Conservation (phyloP, 1,139 yeast species). For the Cylindricascospora bacillispora region DNA sequence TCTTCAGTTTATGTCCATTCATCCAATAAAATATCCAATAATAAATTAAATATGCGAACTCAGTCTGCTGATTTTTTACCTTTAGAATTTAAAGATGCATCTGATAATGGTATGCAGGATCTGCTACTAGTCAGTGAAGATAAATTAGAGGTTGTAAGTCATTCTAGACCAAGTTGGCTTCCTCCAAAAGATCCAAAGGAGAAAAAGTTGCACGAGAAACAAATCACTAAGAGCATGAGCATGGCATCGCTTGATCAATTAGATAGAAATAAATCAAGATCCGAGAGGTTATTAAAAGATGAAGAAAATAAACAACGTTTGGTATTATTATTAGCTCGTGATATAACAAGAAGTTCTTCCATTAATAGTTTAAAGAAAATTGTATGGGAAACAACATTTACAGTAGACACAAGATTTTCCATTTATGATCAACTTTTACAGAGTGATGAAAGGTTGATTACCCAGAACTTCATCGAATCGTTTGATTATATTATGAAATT, state of each 20-base stretch:
- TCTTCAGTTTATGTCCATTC: slow-evolving; percentile 32
- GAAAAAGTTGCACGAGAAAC: slow-evolving; percentile 31
- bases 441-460: slow-evolving; percentile 16
- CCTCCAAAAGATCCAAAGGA: slow-evolving; percentile 37
- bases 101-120: slow-evolving; percentile 34
- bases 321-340: slow-evolving; percentile 19
- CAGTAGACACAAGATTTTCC: slow-evolving; percentile 25
- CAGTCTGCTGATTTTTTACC: slow-evolving; percentile 28
- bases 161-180: slow-evolving; percentile 38
- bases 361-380: slow-evolving; percentile 29
- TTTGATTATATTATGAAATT: slow-evolving; percentile 20
- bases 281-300: slow-evolving; percentile 23
- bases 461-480: slow-evolving; percentile 22
- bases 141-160: slow-evolving; percentile 29
- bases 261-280: slow-evolving; percentile 23
- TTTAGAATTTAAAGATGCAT: slow-evolving; percentile 25
- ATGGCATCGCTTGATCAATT: slow-evolving; percentile 28
- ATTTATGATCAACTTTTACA: slow-evolving; percentile 25
- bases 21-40: slow-evolving; percentile 26
- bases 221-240: slow-evolving; percentile 30
- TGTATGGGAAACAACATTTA: slow-evolving; percentile 30
- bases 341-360: slow-evolving; percentile 27
- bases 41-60: slow-evolving; percentile 28
- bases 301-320: slow-evolving; percentile 27
- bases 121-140: slow-evolving; percentile 34